These are phyloP conservation scores for Pichia ethanolica DNA, from an alignment of 805 yeast genomes.

Conservation along the genomic window DNA sequence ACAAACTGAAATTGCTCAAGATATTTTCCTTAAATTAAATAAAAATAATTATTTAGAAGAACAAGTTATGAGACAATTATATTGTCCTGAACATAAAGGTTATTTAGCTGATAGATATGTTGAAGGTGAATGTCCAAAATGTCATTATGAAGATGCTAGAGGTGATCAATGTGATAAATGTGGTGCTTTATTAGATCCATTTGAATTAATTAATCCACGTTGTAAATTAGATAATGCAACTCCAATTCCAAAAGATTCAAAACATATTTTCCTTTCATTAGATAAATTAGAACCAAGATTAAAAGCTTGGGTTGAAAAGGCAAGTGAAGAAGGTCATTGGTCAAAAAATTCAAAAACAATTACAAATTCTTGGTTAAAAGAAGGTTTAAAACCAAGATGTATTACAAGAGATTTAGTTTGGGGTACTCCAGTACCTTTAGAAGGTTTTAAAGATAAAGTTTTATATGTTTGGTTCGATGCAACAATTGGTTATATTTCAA, in stretches of 20 bases:
- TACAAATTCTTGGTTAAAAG: constrained; percentile 89
- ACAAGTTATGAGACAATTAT: constrained; percentile 80
- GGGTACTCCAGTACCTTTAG: constrained; percentile 98
- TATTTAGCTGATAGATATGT: constrained; percentile 94
- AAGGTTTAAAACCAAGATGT: constrained; percentile 89
- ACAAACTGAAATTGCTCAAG: constrained; percentile 95
- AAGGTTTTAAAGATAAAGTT: constrained; percentile 80
- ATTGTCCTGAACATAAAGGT: constrained; percentile 84
- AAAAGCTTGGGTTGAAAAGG: constrained; percentile 60
- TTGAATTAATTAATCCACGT: constrained; percentile 88
- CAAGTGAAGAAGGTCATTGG: constrained; percentile 77
- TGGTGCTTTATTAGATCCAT: constrained; percentile 83
- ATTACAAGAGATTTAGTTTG: constrained; percentile 94
- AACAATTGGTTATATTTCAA: constrained; percentile 91
- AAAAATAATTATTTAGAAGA: constrained; percentile 80
- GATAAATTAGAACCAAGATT: constrained; percentile 78
- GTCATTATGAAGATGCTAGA: constrained; percentile 93
- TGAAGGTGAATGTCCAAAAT: constrained; percentile 95
- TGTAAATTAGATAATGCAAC: constrained; percentile 85
- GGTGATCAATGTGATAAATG: constrained; percentile 99
- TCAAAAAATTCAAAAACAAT: constrained; percentile 84
- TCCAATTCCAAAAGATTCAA: constrained; percentile 75
- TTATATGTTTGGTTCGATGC: constrained; percentile 99
- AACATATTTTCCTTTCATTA: constrained; percentile 76
- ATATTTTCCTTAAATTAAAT: constrained; percentile 69